Base-by-base conservation (phyloP, 257 asterid species). In the Euphrasia confusa region DNA sequence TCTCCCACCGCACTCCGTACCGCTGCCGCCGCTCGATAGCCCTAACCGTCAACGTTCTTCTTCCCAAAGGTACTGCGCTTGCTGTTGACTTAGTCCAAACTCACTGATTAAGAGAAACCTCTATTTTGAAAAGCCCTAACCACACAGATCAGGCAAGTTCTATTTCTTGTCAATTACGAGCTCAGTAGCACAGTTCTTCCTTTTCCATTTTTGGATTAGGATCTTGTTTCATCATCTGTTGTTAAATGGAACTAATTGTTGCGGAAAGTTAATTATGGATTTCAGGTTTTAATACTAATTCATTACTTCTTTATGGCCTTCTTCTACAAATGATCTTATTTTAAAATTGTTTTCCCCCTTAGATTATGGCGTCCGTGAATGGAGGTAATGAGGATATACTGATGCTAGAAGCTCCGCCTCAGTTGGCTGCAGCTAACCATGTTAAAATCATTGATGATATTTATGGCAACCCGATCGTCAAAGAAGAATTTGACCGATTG, bases 321-420 rank as follows among this genome's bases (percentile, higher is more conserved):
- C n/a, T n/a, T n/a, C n/a, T n/a, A n/a, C n/a, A n/a, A n/a, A n/a
- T n/a, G n/a, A n/a, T n/a, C n/a, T n/a, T n/a, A n/a, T n/a, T n/a
- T n/a, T n/a, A n/a, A n/a, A n/a, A n/a, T n/a, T n/a, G n/a, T n/a
- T n/a, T n/a, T n/a, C n/a, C n/a, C n/a, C n/a, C n/a, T n/a, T 49
- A 7, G 15, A 24, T 26, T 56, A 74, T 71, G 78, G 68, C 80
- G 61, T 60, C 71, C 61, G 75, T 74, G 35, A 71, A 69, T 39
- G 75, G 80, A 0, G 74, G 70, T 40, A 69, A 63, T 53, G 75
- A 81, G 21, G 90, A 84, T 65, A 42, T 85, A 56, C 80, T 89
- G 57, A 85, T 89, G 96, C 92, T 93, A 66, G 99, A 89, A 72
- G 99, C 97, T 26, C 88, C 97, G 48, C 90, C 92, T 32, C 77